Evolutionary conservation across 106 monocot species (phyloP), one percentile per base, ranked within the genome.

Genomic region (Dioscorea alata): DNA sequence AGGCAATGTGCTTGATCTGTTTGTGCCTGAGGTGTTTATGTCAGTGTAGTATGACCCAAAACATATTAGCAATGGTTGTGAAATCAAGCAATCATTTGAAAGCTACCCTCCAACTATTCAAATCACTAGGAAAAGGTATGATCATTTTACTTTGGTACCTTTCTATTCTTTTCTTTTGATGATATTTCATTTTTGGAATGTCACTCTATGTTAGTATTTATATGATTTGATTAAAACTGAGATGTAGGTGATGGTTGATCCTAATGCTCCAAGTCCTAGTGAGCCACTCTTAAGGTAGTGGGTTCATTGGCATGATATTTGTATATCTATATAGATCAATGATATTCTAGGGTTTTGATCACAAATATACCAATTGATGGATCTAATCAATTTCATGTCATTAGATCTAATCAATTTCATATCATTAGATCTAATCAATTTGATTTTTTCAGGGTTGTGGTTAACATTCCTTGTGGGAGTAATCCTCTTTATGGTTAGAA

Each of bases 141-240:
- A 69, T 20, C 66, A 67, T 25, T 78, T 59, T 31, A 78, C 77
- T 16, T 34, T 78, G 77, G 77, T 78, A 21, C 33, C 56, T 59
- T 18, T 12, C 1, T 21, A 12, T 22, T 4, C 12, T 6, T 9
- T 14, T 42, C 58, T 69, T 19, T 0, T 70, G 42, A 18, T 35
- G 19, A 4, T 6, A 42, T 22, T 13, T 34, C 6, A 25, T 19
- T 6, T 61, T 14, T 20, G 3, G 14, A 14, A 25, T 12, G 61
- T 22, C 1, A 32, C 4, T 23, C 10, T 14, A 23, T 61, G 4
- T 61, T 61, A 0, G 4, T 14, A 14, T 61, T 61, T 12, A 23
- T 61, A 2, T 14, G 32, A 9, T 25, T 16, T 25, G 6, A 1
- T 61, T 16, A 5, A 12, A 12, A 14, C 2, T 64, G 15, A 33